Evolutionary conservation across 352 stramenopile genomes (phyloP).

Genomic region (Pseudoperonospora humuli): DNA sequence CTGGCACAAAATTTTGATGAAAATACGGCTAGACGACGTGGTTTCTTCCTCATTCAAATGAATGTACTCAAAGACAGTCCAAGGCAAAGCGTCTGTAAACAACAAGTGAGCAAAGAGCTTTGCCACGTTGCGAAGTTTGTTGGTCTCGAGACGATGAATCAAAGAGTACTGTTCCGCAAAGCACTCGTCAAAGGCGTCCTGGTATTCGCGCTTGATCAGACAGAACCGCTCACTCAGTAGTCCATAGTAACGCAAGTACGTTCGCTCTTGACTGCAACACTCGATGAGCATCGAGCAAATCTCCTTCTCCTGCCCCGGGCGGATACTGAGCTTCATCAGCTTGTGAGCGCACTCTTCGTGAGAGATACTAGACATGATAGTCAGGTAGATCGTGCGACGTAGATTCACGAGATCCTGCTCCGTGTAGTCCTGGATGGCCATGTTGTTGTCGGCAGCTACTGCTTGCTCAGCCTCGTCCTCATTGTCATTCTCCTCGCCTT

Average conservation of each 20-base stretch:
- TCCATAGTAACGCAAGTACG: conserved; percentile 96
- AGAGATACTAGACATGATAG: conserved; percentile 98
- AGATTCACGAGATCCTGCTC: conserved; percentile 98
- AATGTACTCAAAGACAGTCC: conserved; percentile 96
- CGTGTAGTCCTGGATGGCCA: conserved; percentile 94
- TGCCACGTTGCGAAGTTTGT: conserved; percentile 98
- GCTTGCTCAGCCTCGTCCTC: conserved; percentile 22
- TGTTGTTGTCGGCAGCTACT: conserved; percentile 16
- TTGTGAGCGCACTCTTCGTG: conserved; percentile 99
- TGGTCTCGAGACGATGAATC: conserved; percentile 98
- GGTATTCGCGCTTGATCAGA: conserved; percentile 93
- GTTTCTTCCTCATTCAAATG: conserved; percentile 98
- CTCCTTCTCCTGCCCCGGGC: conserved; percentile 92
- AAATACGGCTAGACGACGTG: conserved; percentile 98
- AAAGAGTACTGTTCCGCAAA: conserved; percentile 93
- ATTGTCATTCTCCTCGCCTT: conserved; percentile 43
- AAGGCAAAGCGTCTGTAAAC: conserved; percentile 96
- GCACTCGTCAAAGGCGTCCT: conserved; percentile 91
- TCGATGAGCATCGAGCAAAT: conserved; percentile 99
- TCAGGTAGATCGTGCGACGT: conserved; percentile 98
- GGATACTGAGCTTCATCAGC: conserved; percentile 96
- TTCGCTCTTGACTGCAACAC: conserved; percentile 97
- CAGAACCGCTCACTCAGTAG: conserved; percentile 96
- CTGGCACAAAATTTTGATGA: conserved; percentile 99
- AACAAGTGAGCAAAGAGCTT: conserved; percentile 99